Evolutionary conservation across 176 grass and related monocot species (phyloP).

Genomic region (Bothriochloa decipiens): DNA sequence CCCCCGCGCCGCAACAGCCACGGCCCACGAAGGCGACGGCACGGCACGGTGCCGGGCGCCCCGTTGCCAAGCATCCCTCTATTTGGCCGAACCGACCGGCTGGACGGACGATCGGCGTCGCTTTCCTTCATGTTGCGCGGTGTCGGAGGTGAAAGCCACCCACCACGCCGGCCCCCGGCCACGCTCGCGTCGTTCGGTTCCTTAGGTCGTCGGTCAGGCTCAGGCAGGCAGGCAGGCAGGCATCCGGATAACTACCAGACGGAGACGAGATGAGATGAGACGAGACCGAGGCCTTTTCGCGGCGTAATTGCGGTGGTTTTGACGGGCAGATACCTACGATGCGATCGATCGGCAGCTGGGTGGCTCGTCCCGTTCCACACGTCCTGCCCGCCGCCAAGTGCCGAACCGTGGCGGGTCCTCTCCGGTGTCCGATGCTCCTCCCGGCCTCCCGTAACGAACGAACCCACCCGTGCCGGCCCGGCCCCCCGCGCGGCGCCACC

Average conservation of each 20-base stretch:
- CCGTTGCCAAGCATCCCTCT: no score
- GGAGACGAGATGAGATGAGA: neutral
- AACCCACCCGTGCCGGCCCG: neutral
- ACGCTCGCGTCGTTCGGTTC: neutral
- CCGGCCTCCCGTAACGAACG: constrained; percentile 16
- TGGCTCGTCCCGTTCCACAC: neutral
- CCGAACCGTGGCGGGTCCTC: neutral
- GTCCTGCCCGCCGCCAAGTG: neutral
- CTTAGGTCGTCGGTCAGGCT: neutral
- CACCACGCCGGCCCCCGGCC: neutral
- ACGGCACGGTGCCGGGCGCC: neutral
- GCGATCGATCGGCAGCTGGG: no score
- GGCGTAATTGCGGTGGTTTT: neutral
- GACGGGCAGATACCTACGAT: neutral
- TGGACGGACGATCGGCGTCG: neutral
- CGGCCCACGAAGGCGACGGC: neutral
- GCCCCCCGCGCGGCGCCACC: no score
- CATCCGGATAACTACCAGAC: constrained; percentile 24
- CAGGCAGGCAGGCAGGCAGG: neutral
- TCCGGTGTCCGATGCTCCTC: neutral
- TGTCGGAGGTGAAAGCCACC: neutral
- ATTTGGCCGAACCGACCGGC: neutral
- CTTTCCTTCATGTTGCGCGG: constrained; percentile 48
- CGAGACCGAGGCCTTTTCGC: neutral
- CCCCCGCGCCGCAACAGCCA: neutral